A percentile compares a stretch with the other conserved stretches of the same genome.
phyloP scores from a whole-genome alignment of 2,329 filamentous ascomycete genomes.

The Penicillium frequentans region DNA sequence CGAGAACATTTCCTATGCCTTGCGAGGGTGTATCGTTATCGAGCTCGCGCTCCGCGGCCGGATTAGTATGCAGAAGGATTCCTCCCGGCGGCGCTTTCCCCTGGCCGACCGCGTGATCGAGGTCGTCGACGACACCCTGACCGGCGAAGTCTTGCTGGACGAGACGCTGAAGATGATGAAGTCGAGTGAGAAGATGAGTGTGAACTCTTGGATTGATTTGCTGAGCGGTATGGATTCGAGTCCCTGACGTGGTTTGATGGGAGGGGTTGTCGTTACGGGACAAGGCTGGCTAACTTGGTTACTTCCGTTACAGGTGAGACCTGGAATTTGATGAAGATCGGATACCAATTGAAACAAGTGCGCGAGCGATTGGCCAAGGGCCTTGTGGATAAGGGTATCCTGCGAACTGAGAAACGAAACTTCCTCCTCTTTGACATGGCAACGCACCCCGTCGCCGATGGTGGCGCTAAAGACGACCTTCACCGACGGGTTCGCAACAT shows the following conservation, averaged over 20 bases:
- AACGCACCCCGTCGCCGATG: slow-evolving; percentile 94
- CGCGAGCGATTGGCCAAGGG: slow-evolving; percentile 96
- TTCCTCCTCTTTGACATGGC: slow-evolving; percentile 99
- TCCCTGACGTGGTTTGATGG: background rate
- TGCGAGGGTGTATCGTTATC: slow-evolving; percentile 96
- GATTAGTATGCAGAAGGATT: slow-evolving; percentile 98
- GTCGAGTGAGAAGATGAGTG: slow-evolving; percentile 99
- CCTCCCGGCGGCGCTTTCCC: slow-evolving; percentile 85
- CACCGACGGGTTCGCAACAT: slow-evolving; percentile 88
- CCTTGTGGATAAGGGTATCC: slow-evolving; percentile 96
- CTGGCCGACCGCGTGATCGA: slow-evolving; percentile 92
- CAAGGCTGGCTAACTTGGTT: slow-evolving; percentile 9
- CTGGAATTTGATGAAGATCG: slow-evolving; percentile 99
- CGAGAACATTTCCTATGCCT: slow-evolving; percentile 98
- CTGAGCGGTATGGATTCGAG: slow-evolving; percentile 76
- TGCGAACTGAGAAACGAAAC: slow-evolving; percentile 98
- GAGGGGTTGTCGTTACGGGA: background rate
- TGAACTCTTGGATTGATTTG: slow-evolving; percentile 97
- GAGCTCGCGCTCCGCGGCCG: slow-evolving; percentile 94
- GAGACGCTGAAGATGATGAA: slow-evolving; percentile 99
- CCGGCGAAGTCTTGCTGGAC: slow-evolving; percentile 93
- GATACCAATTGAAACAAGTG: slow-evolving; percentile 98
- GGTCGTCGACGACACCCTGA: slow-evolving; percentile 93
- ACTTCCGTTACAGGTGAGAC: slow-evolving; percentile 72
- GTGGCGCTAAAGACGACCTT: slow-evolving; percentile 96